These are phyloP conservation scores for Vigna reflexopilosa DNA, from an alignment of 306 rosid species.

Conservation along the genomic window DNA sequence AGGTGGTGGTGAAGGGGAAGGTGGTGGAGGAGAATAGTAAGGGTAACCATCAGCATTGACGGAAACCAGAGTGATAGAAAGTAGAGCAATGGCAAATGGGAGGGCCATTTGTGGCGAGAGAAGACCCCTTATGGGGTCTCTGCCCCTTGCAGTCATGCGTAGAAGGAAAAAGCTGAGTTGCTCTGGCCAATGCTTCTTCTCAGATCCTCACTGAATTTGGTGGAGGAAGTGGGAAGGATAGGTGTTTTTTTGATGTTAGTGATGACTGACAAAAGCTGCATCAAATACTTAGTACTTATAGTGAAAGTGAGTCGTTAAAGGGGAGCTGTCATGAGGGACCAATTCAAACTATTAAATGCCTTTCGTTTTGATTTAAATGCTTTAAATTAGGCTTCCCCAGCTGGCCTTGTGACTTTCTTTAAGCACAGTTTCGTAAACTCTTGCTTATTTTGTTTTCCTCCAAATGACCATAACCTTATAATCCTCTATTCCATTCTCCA, in stretches of 20 bases:
- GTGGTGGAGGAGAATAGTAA: constrained; percentile 68
- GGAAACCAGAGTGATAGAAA: constrained; percentile 65
- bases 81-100: constrained; percentile 62
- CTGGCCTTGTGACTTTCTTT: constrained; percentile 55
- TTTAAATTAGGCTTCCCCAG: constrained; percentile 50
- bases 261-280: constrained; percentile 50
- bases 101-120: constrained; percentile 70
- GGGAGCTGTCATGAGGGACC: constrained; percentile 73
- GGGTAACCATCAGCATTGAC: constrained; percentile 77
- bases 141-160: constrained; percentile 65
- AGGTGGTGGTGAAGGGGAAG: constrained; percentile 51
- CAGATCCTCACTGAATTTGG: constrained; percentile 36
- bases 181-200: constrained; percentile 51
- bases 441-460: constrained; percentile 42
- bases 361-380: constrained; percentile 38
- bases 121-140: constrained; percentile 79
- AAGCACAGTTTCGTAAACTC: neutral
- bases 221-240: neutral
- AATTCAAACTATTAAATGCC: constrained; percentile 50
- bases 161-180: constrained; percentile 17
- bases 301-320: constrained; percentile 59
- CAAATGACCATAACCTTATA: constrained; percentile 25
- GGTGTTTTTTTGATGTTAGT: constrained; percentile 20
- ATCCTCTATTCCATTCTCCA: constrained; percentile 45
- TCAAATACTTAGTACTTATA: constrained; percentile 55